Evolutionary conservation across 441 rosid species (phyloP).

Genomic region (Gossypium lobatum): DNA sequence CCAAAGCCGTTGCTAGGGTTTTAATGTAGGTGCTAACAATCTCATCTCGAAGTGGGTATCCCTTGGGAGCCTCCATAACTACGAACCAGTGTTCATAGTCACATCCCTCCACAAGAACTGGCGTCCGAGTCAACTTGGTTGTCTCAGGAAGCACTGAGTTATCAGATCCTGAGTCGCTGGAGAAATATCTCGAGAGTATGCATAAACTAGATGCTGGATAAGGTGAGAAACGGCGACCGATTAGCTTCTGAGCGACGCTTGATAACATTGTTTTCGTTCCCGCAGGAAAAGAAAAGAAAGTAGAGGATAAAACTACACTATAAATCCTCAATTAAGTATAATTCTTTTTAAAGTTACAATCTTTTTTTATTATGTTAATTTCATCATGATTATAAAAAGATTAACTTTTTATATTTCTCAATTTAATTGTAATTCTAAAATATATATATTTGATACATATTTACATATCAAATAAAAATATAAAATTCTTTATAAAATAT

Average conservation of each 20-base stretch:
- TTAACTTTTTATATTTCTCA: too few species aligned
- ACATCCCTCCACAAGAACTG: constrained; percentile 34
- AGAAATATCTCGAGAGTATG: constrained; percentile 11
- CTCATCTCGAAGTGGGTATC: constrained; percentile 35
- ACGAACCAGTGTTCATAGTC: constrained; percentile 43
- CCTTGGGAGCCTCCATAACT: constrained; percentile 34
- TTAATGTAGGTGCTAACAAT: constrained; percentile 28
- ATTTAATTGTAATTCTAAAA: too few species aligned
- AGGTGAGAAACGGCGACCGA: constrained; percentile 13
- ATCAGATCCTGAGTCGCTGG: constrained; percentile 12
- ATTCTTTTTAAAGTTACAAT: too few species aligned
- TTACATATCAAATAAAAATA: too few species aligned
- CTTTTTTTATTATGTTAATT: too few species aligned
- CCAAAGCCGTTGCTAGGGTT: constrained; percentile 31
- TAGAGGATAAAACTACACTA: too few species aligned
- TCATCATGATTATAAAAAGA: too few species aligned
- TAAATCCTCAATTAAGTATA: too few species aligned
- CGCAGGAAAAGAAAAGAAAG: too few species aligned
- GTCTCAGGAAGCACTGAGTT: constrained; percentile 15
- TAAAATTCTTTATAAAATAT: too few species aligned
- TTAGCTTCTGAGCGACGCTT: not conserved
- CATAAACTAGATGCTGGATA: not conserved
- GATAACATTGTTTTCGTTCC: not conserved
- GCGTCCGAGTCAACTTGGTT: constrained; percentile 22
- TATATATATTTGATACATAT: too few species aligned